Evolutionary conservation across 352 stramenopile genomes (phyloP).

Genomic region (Elongisporangium senticosum): DNA sequence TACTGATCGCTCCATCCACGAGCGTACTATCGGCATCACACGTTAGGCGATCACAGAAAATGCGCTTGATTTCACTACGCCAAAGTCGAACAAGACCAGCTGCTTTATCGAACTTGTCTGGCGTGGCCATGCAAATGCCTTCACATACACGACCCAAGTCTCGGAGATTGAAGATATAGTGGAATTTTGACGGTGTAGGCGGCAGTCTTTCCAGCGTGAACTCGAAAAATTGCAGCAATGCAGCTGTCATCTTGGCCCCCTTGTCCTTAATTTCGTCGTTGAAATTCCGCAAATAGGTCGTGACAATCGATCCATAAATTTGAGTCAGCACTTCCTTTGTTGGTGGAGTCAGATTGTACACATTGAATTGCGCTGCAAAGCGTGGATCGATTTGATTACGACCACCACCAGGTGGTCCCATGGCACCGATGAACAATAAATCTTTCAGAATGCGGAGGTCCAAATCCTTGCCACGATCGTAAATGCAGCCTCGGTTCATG

Average conservation of each 20-base stretch:
- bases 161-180: slow-evolving; percentile 97
- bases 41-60: slow-evolving; percentile 93
- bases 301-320: slow-evolving; percentile 93
- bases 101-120: slow-evolving; percentile 78
- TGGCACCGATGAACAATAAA: slow-evolving; percentile 91
- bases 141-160: slow-evolving; percentile 93
- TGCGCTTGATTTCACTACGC: slow-evolving; percentile 90
- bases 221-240: slow-evolving; percentile 87
- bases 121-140: slow-evolving; percentile 91
- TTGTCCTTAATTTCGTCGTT: slow-evolving; percentile 76
- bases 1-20: slow-evolving; percentile 74
- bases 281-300: slow-evolving; percentile 87
- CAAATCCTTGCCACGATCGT: slow-evolving; percentile 94
- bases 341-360: slow-evolving; percentile 93
- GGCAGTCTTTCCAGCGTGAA: slow-evolving; percentile 89
- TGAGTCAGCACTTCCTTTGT: slow-evolving; percentile 87
- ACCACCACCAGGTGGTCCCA: slow-evolving; percentile 92
- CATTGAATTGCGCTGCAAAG: slow-evolving; percentile 94
- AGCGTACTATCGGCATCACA: slow-evolving; percentile 78
- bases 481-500: slow-evolving; percentile 88
- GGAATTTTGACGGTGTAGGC: slow-evolving; percentile 93
- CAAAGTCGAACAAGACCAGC: slow-evolving; percentile 85
- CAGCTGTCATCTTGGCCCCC: slow-evolving; percentile 77
- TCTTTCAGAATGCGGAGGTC: slow-evolving; percentile 92
- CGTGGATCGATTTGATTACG: slow-evolving; percentile 93